Percentiles rank a stretch among this genome's conserved stretches.
Evolutionary conservation across 73 alveolate species (phyloP).

Genomic region (Paramecium pentaurelia): DNA sequence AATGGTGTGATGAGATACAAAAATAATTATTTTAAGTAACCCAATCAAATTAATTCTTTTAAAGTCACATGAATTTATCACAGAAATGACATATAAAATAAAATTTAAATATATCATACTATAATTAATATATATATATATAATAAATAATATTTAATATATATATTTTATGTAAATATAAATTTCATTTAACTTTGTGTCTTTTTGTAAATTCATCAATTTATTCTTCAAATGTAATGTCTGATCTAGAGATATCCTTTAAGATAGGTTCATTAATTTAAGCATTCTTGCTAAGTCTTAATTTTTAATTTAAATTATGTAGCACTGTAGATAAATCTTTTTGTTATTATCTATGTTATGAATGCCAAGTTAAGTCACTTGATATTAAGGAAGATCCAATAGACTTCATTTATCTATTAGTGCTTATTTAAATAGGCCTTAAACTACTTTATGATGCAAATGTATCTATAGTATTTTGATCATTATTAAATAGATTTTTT

Average conservation of each 20-base stretch:
- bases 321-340: background rate
- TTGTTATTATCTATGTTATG: background rate
- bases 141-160: background rate
- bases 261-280: background rate
- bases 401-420: background rate
- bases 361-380: background rate
- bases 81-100: background rate
- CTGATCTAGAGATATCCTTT: slow-evolving; percentile 2
- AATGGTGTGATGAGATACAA: background rate
- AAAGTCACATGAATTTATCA: background rate
- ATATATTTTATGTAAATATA: background rate
- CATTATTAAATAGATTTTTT: background rate
- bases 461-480: background rate
- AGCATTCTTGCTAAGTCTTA: background rate
- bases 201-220: background rate
- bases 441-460: background rate
- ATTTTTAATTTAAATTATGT: background rate
- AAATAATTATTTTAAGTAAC: background rate
- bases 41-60: background rate
- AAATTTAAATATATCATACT: background rate
- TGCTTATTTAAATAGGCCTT: background rate
- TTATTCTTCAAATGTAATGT: slow-evolving; percentile 22
- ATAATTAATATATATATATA: background rate
- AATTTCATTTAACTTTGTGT: background rate
- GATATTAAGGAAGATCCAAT: background rate